These are phyloP conservation scores for Magnaporthales sp. DNA, from an alignment of 2,329 filamentous ascomycete genomes.

Conservation along the genomic window DNA sequence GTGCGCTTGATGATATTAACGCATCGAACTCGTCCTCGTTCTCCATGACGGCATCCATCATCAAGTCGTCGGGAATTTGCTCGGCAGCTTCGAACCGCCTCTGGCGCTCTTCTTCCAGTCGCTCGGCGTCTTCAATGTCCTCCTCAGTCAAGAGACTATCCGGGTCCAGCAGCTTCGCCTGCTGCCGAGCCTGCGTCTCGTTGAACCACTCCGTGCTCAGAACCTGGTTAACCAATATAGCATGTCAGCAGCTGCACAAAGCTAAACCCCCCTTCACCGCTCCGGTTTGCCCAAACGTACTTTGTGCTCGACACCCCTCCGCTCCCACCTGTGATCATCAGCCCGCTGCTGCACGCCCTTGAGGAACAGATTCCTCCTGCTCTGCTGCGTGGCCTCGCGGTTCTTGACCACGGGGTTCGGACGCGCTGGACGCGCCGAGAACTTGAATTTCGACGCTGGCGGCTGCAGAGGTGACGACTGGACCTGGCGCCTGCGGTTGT, in stretches of 20 bases:
- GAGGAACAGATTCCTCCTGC: slow-evolving; percentile 59
- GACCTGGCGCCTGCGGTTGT: slow-evolving; percentile 14
- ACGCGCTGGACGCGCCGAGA: slow-evolving; percentile 45
- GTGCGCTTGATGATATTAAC: slow-evolving; percentile 39
- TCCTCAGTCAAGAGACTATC: slow-evolving; percentile 35
- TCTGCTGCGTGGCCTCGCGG: slow-evolving; percentile 54
- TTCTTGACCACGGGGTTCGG: slow-evolving; percentile 54
- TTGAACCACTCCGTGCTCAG: slow-evolving; percentile 33
- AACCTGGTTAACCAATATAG: slow-evolving; percentile 17
- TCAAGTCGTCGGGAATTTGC: slow-evolving; percentile 34
- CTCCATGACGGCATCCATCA: slow-evolving; percentile 41
- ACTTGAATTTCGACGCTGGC: slow-evolving; percentile 30
- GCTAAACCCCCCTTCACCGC: background rate
- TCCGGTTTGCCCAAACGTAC: slow-evolving; percentile 18
- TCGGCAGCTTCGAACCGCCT: slow-evolving; percentile 7
- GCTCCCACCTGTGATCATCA: slow-evolving; percentile 51
- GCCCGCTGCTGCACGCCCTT: slow-evolving; percentile 53
- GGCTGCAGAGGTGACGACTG: slow-evolving; percentile 26
- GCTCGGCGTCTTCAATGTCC: slow-evolving; percentile 40
- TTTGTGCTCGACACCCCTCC: slow-evolving; percentile 55
- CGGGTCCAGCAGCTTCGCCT: slow-evolving; percentile 28
- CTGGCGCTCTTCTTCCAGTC: slow-evolving; percentile 21
- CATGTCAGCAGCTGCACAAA: background rate
- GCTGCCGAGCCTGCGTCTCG: slow-evolving; percentile 25
- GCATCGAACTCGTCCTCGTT: slow-evolving; percentile 52